A percentile compares a stretch with the other conserved stretches of the same genome.
Conservation (phyloP, 768 basidiomycete genomes). For the Trametes elegans region DNA sequence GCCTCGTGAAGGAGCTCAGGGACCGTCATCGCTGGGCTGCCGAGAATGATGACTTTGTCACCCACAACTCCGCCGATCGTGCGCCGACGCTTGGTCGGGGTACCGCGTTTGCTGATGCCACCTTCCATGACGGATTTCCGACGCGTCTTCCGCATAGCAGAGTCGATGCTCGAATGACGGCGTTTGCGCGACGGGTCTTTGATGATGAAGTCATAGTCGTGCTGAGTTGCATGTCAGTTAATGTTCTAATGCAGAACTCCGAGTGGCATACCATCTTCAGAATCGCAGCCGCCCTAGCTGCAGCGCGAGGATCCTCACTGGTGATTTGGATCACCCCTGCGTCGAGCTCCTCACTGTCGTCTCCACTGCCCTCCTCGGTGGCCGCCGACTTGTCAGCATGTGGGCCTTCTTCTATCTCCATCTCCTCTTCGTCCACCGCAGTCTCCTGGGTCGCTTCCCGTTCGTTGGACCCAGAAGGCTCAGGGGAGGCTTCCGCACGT, state of each 20-base stretch:
- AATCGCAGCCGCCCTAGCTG: constrained; percentile 91
- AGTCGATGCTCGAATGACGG: constrained; percentile 18
- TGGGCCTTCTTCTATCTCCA: constrained; percentile 16
- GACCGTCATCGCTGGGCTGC: constrained; percentile 51
- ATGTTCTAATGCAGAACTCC: too few species aligned
- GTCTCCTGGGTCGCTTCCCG: constrained; percentile 15
- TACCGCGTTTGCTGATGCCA: constrained; percentile 29
- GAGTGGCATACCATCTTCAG: constrained; percentile 68
- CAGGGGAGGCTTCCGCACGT: not conserved
- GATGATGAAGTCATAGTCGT: constrained; percentile 84
- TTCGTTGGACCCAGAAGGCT: not conserved
- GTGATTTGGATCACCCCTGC: constrained; percentile 78
- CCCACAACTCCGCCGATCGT: constrained; percentile 43
- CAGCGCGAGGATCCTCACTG: constrained; percentile 80
- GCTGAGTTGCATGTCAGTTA: constrained; percentile 39
- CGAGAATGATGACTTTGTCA: constrained; percentile 54
- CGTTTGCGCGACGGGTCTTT: constrained; percentile 32
- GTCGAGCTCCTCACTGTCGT: constrained; percentile 41
- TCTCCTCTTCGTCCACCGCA: constrained; percentile 16
- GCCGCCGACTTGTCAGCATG: constrained; percentile 15
- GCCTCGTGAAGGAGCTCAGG: constrained; percentile 58
- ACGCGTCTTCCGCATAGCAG: constrained; percentile 27
- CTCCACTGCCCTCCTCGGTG: constrained; percentile 23
- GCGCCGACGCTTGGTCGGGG: constrained; percentile 19
- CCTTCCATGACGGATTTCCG: constrained; percentile 35